A percentile compares a stretch with the other conserved stretches of the same genome.
Evolutionary conservation across 2,329 filamentous ascomycete species (phyloP).

Genomic region (Fusarium dlaminii): DNA sequence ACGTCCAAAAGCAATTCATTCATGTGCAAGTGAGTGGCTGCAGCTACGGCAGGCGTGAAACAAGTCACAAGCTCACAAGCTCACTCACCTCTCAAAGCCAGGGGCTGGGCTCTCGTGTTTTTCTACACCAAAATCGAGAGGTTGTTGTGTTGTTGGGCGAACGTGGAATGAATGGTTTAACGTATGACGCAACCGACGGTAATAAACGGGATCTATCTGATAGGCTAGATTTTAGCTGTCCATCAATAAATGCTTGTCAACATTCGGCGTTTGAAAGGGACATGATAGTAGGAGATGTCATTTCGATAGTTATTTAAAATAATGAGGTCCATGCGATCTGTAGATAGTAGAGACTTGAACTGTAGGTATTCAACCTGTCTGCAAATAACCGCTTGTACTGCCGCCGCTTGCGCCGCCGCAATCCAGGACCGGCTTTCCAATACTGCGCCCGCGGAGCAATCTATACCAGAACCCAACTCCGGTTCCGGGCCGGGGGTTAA

Average conservation of each 20-base stretch:
- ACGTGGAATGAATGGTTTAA: slow-evolving; percentile 12
- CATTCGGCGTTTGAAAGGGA: not conserved
- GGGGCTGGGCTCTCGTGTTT: not conserved
- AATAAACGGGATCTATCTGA: slow-evolving; percentile 14
- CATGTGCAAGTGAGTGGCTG: slow-evolving; percentile 17
- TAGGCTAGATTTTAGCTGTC: not conserved
- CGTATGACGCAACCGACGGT: slow-evolving; percentile 15
- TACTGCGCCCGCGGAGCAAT: not conserved
- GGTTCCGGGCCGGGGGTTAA: slow-evolving; percentile 27
- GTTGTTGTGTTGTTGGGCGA: slow-evolving; percentile 18
- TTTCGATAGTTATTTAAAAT: too few relatives aligned
- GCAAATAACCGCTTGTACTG: not conserved
- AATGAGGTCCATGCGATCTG: not conserved
- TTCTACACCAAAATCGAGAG: not conserved
- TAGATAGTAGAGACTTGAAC: not conserved
- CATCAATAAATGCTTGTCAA: not conserved
- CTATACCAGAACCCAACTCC: not conserved
- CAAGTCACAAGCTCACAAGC: not conserved
- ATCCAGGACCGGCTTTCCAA: slow-evolving; percentile 4
- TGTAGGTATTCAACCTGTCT: not conserved
- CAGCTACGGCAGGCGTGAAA: slow-evolving; percentile 31
- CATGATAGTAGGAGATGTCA: not conserved
- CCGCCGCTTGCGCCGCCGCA: slow-evolving; percentile 8
- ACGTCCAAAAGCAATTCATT: slow-evolving; percentile 25
- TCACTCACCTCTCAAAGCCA: not conserved